Percentiles rank a stretch among this genome's conserved stretches.
These are phyloP conservation scores for Pythium coloratum DNA, from an alignment of 352 stramenopile species.

Conservation along the genomic window DNA sequence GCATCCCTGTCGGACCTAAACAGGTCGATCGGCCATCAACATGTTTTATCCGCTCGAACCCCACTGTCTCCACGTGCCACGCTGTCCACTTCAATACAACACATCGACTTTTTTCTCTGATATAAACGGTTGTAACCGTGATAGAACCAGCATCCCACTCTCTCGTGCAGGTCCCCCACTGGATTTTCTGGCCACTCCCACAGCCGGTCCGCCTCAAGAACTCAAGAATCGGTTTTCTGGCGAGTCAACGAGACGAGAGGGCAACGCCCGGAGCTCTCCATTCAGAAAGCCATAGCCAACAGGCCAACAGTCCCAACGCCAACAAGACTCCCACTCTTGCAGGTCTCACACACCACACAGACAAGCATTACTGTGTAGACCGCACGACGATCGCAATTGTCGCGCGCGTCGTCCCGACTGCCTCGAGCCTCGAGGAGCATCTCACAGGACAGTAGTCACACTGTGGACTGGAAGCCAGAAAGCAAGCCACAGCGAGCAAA, in stretches of 20 bases:
- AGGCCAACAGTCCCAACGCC: neutral
- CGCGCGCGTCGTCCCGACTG: neutral
- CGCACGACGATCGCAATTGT: neutral
- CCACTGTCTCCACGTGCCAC: neutral
- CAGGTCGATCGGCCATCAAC: neutral
- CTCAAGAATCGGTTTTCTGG: neutral
- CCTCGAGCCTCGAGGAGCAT: too few species aligned
- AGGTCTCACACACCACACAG: too few species aligned
- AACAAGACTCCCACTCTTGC: neutral
- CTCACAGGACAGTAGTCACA: too few species aligned
- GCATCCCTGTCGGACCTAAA: neutral
- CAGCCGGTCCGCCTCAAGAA: neutral
- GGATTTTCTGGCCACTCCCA: neutral
- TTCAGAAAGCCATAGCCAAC: neutral
- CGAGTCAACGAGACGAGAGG: neutral
- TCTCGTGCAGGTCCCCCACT: neutral
- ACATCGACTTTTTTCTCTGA: neutral
- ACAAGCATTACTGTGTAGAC: too few species aligned
- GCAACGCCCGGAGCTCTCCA: neutral
- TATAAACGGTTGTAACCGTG: neutral
- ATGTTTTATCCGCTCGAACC: neutral
- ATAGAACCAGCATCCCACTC: neutral
- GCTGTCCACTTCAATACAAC: neutral
- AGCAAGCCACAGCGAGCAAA: too few species aligned
- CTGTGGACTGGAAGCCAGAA: neutral